Percentiles rank a stretch among this genome's conserved stretches.
These are phyloP conservation scores for Phallus indusiatus DNA, from an alignment of 768 basidiomycete species.

Conservation along the genomic window DNA sequence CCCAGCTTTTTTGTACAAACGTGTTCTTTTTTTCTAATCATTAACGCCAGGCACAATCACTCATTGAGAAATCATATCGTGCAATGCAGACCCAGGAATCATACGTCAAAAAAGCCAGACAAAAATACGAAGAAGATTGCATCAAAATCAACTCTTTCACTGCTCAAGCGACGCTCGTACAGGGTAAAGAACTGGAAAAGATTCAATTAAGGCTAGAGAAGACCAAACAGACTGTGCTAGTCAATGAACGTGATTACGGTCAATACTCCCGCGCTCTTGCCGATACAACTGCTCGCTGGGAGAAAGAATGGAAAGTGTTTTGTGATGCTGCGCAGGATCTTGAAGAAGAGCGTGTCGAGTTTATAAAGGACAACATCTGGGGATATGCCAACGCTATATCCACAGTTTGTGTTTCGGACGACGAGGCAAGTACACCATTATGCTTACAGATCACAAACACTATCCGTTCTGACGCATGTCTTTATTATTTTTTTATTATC, in stretches of 20 bases:
- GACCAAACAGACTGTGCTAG: constrained; percentile 79
- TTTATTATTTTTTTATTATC: background rate
- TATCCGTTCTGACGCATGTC: background rate
- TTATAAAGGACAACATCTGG: constrained; percentile 95
- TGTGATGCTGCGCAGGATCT: constrained; percentile 94
- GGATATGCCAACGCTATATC: constrained; percentile 94
- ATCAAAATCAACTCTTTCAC: constrained; percentile 90
- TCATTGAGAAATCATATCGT: constrained; percentile 87
- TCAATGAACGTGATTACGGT: constrained; percentile 88
- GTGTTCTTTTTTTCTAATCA: no score
- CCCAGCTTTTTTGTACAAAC: no score
- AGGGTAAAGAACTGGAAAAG: constrained; percentile 91
- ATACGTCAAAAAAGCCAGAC: constrained; percentile 80
- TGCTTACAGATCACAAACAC: background rate
- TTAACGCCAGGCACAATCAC: constrained; percentile 36
- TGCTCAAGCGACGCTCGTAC: constrained; percentile 81
- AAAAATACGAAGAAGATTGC: constrained; percentile 91
- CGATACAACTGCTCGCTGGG: constrained; percentile 81
- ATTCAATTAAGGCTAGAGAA: constrained; percentile 79
- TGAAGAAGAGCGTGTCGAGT: constrained; percentile 90
- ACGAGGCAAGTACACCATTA: constrained; percentile 57
- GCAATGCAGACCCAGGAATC: constrained; percentile 78
- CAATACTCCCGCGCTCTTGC: constrained; percentile 73
- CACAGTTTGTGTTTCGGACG: constrained; percentile 89
- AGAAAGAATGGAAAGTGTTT: constrained; percentile 87